A percentile compares a stretch with the other conserved stretches of the same genome.
phyloP scores from a whole-genome alignment of 345 rosid genomes.

The Geranium brycei region DNA sequence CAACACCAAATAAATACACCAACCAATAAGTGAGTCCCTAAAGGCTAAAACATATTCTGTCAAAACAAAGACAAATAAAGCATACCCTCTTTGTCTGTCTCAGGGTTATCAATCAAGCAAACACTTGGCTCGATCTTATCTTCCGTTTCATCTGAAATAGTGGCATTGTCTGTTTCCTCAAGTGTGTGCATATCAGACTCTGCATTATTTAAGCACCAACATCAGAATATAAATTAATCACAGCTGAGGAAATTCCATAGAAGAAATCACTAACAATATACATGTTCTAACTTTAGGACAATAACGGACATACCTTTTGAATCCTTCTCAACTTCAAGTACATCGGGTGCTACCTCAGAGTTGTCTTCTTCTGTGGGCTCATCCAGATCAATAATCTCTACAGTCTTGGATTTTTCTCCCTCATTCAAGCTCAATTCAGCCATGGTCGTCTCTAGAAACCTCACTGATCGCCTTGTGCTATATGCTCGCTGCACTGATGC shows the following conservation, averaged over 20 bases:
- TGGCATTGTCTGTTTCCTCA: too few species aligned
- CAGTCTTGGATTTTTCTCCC: conserved; percentile 12
- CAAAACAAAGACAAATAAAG: background rate
- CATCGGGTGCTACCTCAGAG: conserved; percentile 5
- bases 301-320: conserved; percentile 20
- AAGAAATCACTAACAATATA: background rate
- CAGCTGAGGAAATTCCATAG: background rate
- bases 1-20: background rate
- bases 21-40: background rate
- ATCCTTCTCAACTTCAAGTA: conserved; percentile 9
- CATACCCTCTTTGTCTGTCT: background rate
- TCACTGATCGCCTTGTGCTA: conserved; percentile 59
- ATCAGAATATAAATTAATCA: background rate
- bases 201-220: conserved; percentile 7
- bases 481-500: conserved; percentile 29
- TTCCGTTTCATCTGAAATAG: background rate
- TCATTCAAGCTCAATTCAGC: conserved; percentile 40
- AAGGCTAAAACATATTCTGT: background rate
- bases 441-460: conserved; percentile 53
- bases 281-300: too few species aligned
- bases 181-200: conserved; percentile 4
- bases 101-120: background rate
- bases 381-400: conserved; percentile 5
- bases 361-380: too few species aligned
- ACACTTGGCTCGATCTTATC: background rate